Conservation (phyloP, 2,329 filamentous ascomycete species). For the Beauveria caledonica region DNA sequence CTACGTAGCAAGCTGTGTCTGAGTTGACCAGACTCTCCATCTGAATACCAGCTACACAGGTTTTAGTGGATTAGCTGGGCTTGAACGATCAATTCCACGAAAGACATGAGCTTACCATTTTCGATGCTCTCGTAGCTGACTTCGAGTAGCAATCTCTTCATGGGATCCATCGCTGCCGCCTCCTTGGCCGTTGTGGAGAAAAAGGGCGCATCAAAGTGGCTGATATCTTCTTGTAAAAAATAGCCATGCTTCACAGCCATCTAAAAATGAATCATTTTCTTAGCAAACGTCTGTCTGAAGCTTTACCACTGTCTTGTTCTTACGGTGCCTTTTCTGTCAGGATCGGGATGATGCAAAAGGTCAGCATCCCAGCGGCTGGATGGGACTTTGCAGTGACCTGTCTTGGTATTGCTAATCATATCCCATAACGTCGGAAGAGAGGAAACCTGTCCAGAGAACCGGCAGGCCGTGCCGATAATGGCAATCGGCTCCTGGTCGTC, state of each 20-base stretch:
- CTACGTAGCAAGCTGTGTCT: conserved; percentile 18
- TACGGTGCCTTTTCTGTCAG: conserved; percentile 4
- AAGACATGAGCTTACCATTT: conserved; percentile 18
- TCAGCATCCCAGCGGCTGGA: conserved; percentile 1
- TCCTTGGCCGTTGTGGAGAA: conserved; percentile 17
- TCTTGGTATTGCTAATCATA: conserved; percentile 4
- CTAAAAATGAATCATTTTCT: background rate
- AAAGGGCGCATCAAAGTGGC: conserved; percentile 18
- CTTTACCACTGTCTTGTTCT: background rate
- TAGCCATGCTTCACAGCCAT: conserved; percentile 13
- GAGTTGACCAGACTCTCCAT: conserved; percentile 12
- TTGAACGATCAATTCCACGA: conserved; percentile 16
- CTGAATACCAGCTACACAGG: conserved; percentile 13
- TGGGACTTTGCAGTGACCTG: conserved; percentile 2
- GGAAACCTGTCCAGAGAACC: conserved; percentile 4
- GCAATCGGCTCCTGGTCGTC: conserved; percentile 7
- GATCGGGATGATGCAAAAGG: conserved; percentile 5
- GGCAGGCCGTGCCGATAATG: conserved; percentile 8
- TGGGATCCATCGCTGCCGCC: conserved; percentile 22
- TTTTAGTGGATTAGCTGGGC: background rate
- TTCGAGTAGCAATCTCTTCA: conserved; percentile 21
- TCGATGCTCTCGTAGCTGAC: conserved; percentile 20
- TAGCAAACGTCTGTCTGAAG: background rate
- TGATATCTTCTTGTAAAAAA: conserved; percentile 20
- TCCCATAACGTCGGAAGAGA: conserved; percentile 5